Evolutionary conservation across 228 moss, liverwort and hornwort genomes (phyloP), one percentile per base, ranked within the genome.

Genomic region (Sphagnum magellanicum): DNA sequence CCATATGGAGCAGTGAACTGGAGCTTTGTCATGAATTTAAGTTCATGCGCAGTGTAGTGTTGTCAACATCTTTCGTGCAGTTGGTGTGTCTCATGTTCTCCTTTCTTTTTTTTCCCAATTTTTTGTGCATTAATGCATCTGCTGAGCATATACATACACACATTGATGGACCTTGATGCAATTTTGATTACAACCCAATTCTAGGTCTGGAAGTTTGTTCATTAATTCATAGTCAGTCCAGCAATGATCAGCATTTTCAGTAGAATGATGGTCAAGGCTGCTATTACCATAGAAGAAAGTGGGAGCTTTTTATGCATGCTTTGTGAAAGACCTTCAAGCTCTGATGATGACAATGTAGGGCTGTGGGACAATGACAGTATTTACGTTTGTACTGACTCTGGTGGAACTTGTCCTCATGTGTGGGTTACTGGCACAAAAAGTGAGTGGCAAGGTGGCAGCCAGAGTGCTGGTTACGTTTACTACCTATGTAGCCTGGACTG

Each of bases 11-110:
- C 92, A 92, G 47, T 83, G 82, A 65, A 95, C 95, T 62, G 95
- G 95, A 68, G 95, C 87, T 62, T 77, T 95, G 72, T 87, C 95
- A 70, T 92, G 95, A 53, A 90, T 92, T 73, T 80, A 92, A 65
- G 95, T 92, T 83, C 92, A 92, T 61, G 95, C 95, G 53, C 95
- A 95, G 78, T 90, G 95, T 50, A 95, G 95, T 57, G 92, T 95
- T 60, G 84, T 95, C 50, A 95, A 92, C 71, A 90, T 92, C 63
- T 95, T 95, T 60, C 95, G 95, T 75, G 95, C 95, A 73, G 84
- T 95, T 55, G 94, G 94, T 95, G 32, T 1, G 1, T 32, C 32
- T 32, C 32, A 32, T 32, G 32, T 32, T 32, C 32, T 32, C 32
- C 32, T 32, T 32, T 32, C 32, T 32, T 32, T 32, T 32, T 32